Percentiles rank a stretch among this genome's conserved stretches.
Evolutionary conservation across 805 yeast genomes (phyloP).

Genomic region (Candida qinlingensis): DNA sequence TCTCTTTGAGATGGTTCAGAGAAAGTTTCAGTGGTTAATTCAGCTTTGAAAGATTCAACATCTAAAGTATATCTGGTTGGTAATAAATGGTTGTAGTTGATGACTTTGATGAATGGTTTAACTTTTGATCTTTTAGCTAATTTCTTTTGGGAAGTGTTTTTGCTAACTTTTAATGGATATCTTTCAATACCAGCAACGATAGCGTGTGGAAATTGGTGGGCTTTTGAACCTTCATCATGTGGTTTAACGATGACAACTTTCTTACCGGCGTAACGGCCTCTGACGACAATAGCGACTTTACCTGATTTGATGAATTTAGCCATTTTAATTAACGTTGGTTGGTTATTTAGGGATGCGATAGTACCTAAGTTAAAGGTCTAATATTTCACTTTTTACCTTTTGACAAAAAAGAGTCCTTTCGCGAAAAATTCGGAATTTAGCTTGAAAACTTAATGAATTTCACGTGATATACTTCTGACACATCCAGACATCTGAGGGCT

Average conservation of each 20-base stretch:
- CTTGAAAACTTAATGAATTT: neutral
- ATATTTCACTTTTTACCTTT: conserved; percentile 25
- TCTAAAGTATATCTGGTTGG: conserved; percentile 99
- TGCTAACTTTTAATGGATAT: conserved; percentile 95
- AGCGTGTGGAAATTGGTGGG: conserved; percentile 99
- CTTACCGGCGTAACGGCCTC: conserved; percentile 99
- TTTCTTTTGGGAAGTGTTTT: conserved; percentile 92
- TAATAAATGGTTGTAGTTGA: conserved; percentile 99
- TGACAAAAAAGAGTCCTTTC: conserved; percentile 17
- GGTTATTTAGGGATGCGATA: conserved; percentile 4
- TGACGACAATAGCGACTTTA: conserved; percentile 76
- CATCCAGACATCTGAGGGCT: conserved; percentile 9
- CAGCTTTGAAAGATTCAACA: conserved; percentile 90
- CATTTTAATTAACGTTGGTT: conserved; percentile 6
- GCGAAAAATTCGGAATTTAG: neutral
- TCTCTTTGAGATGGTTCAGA: conserved; percentile 97
- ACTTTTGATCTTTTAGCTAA: conserved; percentile 95
- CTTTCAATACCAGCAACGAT: conserved; percentile 99
- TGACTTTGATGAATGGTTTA: conserved; percentile 98
- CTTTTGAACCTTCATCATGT: conserved; percentile 97
- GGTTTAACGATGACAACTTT: conserved; percentile 98
- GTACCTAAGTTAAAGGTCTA: conserved; percentile 4
- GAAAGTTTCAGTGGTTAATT: conserved; percentile 89
- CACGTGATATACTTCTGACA: conserved; percentile 3
- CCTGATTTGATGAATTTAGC: neutral